Conservation (phyloP, 1,139 yeast genomes). For the Sugiyamaella pinicola region DNA sequence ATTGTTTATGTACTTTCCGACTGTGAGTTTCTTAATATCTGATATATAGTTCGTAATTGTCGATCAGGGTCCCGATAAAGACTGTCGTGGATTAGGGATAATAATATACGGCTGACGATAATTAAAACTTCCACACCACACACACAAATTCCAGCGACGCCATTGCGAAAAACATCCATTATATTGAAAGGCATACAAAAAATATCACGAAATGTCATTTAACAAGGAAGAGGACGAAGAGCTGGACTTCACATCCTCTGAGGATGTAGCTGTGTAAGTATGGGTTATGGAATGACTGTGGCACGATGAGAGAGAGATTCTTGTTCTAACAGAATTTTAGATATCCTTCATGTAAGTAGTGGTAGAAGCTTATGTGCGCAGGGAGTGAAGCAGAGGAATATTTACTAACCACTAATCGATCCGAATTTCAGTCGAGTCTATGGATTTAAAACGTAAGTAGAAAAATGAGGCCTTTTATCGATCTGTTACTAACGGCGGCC, state of each 20-base stretch:
- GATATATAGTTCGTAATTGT: too few species aligned
- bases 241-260: slow-evolving; percentile 62
- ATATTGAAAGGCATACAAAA: too few species aligned
- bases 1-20: too few species aligned
- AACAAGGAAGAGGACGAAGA: slow-evolving; percentile 59
- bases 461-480: neutral
- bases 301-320: too few species aligned
- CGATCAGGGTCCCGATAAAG: neutral
- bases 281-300: neutral
- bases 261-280: slow-evolving; percentile 52
- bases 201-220: slow-evolving; percentile 39
- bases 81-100: too few species aligned
- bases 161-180: neutral
- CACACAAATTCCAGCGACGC: neutral
- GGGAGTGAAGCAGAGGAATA: neutral
- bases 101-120: too few species aligned
- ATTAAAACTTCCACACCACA: neutral
- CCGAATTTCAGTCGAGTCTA: slow-evolving; percentile 63
- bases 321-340: slow-evolving; percentile 16
- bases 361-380: neutral
- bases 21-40: too few species aligned
- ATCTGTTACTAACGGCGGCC: neutral
- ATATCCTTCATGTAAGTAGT: slow-evolving; percentile 27
- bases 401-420: slow-evolving; percentile 46
- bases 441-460: slow-evolving; percentile 56